These are phyloP conservation scores for Trypanosoma mega DNA, from an alignment of 208 protist species.

Conservation along the genomic window DNA sequence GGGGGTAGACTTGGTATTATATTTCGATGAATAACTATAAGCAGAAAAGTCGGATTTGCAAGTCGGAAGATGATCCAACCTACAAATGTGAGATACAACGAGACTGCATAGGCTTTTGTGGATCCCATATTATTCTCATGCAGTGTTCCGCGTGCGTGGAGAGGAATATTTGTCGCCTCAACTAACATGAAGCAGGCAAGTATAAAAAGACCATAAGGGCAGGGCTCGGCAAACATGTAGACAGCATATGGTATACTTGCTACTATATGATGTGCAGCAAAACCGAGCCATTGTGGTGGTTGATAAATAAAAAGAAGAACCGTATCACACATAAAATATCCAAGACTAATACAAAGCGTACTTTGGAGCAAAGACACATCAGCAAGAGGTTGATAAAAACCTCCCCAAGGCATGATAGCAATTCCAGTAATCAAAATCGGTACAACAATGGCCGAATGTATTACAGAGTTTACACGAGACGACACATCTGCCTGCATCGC, in stretches of 20 bases:
- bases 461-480: constrained; percentile 38
- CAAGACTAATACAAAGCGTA: constrained; percentile 32
- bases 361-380: constrained; percentile 34
- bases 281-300: constrained; percentile 36
- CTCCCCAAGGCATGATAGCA: constrained; percentile 35
- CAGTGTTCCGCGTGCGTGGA: constrained; percentile 37
- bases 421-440: constrained; percentile 39
- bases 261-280: constrained; percentile 39
- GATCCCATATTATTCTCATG: constrained; percentile 27
- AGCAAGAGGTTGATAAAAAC: constrained; percentile 28
- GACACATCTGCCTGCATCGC: constrained; percentile 35
- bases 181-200: constrained; percentile 48
- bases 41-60: constrained; percentile 26
- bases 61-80: constrained; percentile 50
- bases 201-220: constrained; percentile 42
- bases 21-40: constrained; percentile 31
- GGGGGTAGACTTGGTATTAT: constrained; percentile 28
- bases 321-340: constrained; percentile 47
- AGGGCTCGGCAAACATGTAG: constrained; percentile 37
- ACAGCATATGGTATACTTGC: constrained; percentile 45
- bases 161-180: constrained; percentile 46
- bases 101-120: constrained; percentile 20
- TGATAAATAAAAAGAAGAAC: constrained; percentile 32
- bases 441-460: constrained; percentile 39
- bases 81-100: constrained; percentile 32